Conservation (phyloP, 2,329 filamentous ascomycete genomes). For the Pezicula carpinea region DNA sequence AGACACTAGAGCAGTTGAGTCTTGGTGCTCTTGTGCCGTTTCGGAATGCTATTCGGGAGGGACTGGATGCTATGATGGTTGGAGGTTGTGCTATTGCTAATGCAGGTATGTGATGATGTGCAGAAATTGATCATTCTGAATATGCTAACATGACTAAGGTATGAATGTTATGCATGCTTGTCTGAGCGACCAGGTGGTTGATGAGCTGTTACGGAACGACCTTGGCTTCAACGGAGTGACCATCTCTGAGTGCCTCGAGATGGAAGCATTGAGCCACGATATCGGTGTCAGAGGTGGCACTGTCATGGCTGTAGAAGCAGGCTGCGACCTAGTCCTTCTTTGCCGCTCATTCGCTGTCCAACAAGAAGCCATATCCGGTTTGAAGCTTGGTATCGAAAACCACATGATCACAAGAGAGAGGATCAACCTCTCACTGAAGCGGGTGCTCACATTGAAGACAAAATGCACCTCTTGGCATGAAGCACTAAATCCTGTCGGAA, state of each 20-base stretch:
- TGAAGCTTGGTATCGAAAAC: conserved; percentile 86
- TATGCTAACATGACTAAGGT: conserved; percentile 44
- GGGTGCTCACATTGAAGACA: conserved; percentile 76
- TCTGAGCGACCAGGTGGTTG: conserved; percentile 92
- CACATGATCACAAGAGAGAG: conserved; percentile 79
- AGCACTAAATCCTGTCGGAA: conserved; percentile 80
- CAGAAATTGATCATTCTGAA: not conserved
- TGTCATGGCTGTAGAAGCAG: conserved; percentile 95
- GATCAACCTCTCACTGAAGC: conserved; percentile 72
- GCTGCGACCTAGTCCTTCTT: conserved; percentile 85
- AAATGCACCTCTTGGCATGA: conserved; percentile 87
- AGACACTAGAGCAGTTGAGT: conserved; percentile 87
- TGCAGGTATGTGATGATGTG: conserved; percentile 18
- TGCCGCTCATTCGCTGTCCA: conserved; percentile 86
- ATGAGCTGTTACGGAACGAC: conserved; percentile 82
- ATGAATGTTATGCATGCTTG: conserved; percentile 96
- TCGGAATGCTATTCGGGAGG: conserved; percentile 79
- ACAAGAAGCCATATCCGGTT: conserved; percentile 82
- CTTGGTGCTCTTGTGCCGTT: conserved; percentile 91
- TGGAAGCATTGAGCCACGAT: conserved; percentile 93
- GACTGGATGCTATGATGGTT: conserved; percentile 92
- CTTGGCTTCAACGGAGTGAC: conserved; percentile 88
- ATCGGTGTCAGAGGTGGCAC: conserved; percentile 96
- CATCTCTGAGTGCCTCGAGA: conserved; percentile 92
- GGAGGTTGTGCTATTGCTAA: conserved; percentile 92